Conservation (phyloP, 345 rosid species). For the Hypericum perforatum region DNA sequence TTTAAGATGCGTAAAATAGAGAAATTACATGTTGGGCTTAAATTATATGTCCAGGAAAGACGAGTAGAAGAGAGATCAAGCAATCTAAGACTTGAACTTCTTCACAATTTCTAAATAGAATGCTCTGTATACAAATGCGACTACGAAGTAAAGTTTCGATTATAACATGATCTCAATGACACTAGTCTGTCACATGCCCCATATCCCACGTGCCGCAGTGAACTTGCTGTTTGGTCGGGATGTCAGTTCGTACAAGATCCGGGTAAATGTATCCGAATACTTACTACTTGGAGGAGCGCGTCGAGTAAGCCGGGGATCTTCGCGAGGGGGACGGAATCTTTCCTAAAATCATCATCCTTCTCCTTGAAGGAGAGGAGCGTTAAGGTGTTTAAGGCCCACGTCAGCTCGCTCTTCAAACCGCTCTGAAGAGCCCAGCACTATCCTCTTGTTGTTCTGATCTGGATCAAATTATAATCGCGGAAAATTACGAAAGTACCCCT, state of each 20-base stretch:
- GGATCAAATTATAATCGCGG: not conserved
- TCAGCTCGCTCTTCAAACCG: conserved; percentile 89
- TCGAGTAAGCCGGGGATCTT: conserved; percentile 95
- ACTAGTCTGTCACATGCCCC: too few species aligned
- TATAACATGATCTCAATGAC: too few species aligned
- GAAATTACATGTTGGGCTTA: too few species aligned
- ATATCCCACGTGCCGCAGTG: too few species aligned
- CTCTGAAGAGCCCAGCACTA: conserved; percentile 94
- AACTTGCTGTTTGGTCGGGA: conserved; percentile 58
- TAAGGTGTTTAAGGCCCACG: conserved; percentile 88
- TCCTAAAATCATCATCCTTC: conserved; percentile 78
- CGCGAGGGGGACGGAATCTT: conserved; percentile 79
- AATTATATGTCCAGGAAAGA: too few species aligned
- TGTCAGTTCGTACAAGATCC: conserved; percentile 81
- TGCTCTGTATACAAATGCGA: not conserved
- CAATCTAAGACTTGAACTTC: too few species aligned
- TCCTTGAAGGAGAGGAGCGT: conserved; percentile 93
- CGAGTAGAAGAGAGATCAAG: too few species aligned
- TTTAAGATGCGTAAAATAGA: too few species aligned
- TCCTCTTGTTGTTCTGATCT: conserved; percentile 85
- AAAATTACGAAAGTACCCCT: not conserved
- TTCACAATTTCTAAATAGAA: too few species aligned
- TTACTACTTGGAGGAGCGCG: conserved; percentile 88
- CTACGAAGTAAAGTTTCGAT: not conserved
- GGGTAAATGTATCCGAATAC: conserved; percentile 83